These are phyloP conservation scores for Blastocystis sp. DNA, from an alignment of 352 stramenopile genomes.

Conservation along the genomic window DNA sequence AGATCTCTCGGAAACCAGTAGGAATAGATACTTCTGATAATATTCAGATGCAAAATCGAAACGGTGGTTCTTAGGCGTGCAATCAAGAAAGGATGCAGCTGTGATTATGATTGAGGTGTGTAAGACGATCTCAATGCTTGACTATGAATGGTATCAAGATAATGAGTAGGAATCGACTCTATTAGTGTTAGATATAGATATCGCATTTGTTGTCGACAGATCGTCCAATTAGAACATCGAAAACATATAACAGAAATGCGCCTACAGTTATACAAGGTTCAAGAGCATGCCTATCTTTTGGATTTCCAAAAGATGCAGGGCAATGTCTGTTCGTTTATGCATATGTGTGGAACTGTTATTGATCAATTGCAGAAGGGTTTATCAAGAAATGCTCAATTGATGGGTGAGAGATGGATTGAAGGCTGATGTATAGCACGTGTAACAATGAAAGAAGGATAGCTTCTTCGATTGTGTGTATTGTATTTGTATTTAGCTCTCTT, in stretches of 20 bases:
- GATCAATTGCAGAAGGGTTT: constrained; percentile 77
- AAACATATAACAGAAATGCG: constrained; percentile 63
- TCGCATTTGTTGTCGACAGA: constrained; percentile 27
- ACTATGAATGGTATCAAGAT: constrained; percentile 88
- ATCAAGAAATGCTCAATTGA: constrained; percentile 34
- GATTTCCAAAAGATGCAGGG: constrained; percentile 91
- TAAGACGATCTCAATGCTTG: constrained; percentile 88
- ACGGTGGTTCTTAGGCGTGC: constrained; percentile 96
- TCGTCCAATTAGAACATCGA: neutral
- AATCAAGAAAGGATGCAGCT: constrained; percentile 96
- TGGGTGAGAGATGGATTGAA: neutral
- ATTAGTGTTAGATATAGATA: constrained; percentile 26
- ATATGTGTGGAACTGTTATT: constrained; percentile 94
- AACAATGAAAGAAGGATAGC: constrained; percentile 26
- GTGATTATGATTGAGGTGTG: constrained; percentile 99
- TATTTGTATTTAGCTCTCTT: constrained; percentile 4
- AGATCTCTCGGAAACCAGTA: neutral
- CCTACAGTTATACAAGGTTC: constrained; percentile 71
- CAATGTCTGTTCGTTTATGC: constrained; percentile 98
- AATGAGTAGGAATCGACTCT: neutral
- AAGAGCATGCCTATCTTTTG: constrained; percentile 96
- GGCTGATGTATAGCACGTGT: constrained; percentile 26
- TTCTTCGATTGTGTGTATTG: neutral
- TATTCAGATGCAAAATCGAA: constrained; percentile 67
- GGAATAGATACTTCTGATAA: neutral